A percentile compares a stretch with the other conserved stretches of the same genome.
Conservation (phyloP, 805 yeast genomes). For the Naumovozyma baii region DNA sequence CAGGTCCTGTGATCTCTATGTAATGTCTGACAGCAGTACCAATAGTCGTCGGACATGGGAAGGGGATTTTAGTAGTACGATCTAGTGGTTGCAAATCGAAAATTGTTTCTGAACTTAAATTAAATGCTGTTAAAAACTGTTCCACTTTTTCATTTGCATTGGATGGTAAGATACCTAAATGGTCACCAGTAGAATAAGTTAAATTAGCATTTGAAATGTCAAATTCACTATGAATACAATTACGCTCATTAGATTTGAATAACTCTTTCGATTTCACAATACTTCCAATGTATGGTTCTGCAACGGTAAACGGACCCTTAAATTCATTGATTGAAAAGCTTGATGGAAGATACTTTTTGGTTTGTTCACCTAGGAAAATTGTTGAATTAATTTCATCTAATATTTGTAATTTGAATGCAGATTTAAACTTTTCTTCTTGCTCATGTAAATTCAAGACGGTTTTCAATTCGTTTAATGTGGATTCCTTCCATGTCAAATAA, state of each 20-base stretch:
- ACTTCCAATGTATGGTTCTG: constrained; percentile 76
- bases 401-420: constrained; percentile 42
- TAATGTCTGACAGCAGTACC: constrained; percentile 79
- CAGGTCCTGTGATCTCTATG: constrained; percentile 85
- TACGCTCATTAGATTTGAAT: constrained; percentile 54
- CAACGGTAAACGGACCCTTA: constrained; percentile 67
- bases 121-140: constrained; percentile 56
- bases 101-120: constrained; percentile 44
- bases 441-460: constrained; percentile 61
- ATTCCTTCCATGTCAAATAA: constrained; percentile 85
- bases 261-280: constrained; percentile 55
- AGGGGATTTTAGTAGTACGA: constrained; percentile 50
- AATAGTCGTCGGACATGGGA: constrained; percentile 79
- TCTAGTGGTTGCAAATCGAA: constrained; percentile 64
- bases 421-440: constrained; percentile 63
- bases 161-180: constrained; percentile 89
- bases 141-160: constrained; percentile 68
- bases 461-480: constrained; percentile 55
- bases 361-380: constrained; percentile 80
- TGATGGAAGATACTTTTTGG: constrained; percentile 40
- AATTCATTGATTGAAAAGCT: constrained; percentile 27
- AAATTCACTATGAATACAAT: constrained; percentile 84
- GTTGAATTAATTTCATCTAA: constrained; percentile 31
- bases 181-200: constrained; percentile 91
- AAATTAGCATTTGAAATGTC: constrained; percentile 68